Evolutionary conservation across 768 basidiomycete genomes (phyloP).

Genomic region (Mycena filopes): DNA sequence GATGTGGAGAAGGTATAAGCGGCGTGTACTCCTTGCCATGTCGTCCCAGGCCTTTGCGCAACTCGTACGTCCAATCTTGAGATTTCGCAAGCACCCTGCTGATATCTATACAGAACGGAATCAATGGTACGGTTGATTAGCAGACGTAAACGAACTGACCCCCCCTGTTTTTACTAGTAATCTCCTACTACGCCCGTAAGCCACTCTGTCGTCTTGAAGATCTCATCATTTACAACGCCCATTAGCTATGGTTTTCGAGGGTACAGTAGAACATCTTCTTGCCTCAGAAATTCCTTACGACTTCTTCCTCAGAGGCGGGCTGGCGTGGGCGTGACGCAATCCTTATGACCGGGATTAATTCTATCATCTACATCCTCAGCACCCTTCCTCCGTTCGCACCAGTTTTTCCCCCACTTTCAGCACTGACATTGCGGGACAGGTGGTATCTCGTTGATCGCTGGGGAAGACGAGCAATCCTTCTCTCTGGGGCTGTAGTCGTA

Average conservation of each 20-base stretch:
- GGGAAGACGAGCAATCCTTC: conserved; percentile 87
- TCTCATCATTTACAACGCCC: conserved; percentile 13
- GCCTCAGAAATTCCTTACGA: not conserved
- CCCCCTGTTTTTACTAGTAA: conserved; percentile 61
- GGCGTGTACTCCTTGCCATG: conserved; percentile 92
- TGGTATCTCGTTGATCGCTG: conserved; percentile 96
- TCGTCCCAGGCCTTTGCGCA: conserved; percentile 96
- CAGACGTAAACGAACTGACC: conserved; percentile 17
- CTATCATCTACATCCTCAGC: conserved; percentile 80
- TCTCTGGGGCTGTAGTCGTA: conserved; percentile 86
- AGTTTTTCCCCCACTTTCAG: conserved; percentile 6
- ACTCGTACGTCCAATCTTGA: conserved; percentile 58
- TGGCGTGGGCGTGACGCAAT: conserved; percentile 95
- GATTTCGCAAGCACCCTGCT: not conserved
- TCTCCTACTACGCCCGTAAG: conserved; percentile 95
- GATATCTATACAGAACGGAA: conserved; percentile 76
- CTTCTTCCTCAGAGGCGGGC: conserved; percentile 75
- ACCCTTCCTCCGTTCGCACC: conserved; percentile 83
- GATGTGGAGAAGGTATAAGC: conserved; percentile 91
- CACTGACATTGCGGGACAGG: conserved; percentile 50
- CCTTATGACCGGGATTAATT: conserved; percentile 96
- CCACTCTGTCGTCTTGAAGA: conserved; percentile 19
- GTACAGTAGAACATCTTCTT: conserved; percentile 46
- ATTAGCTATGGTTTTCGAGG: conserved; percentile 90
- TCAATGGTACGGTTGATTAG: conserved; percentile 73